Conservation (phyloP, 805 yeast species). For the Lachancea cidri region DNA sequence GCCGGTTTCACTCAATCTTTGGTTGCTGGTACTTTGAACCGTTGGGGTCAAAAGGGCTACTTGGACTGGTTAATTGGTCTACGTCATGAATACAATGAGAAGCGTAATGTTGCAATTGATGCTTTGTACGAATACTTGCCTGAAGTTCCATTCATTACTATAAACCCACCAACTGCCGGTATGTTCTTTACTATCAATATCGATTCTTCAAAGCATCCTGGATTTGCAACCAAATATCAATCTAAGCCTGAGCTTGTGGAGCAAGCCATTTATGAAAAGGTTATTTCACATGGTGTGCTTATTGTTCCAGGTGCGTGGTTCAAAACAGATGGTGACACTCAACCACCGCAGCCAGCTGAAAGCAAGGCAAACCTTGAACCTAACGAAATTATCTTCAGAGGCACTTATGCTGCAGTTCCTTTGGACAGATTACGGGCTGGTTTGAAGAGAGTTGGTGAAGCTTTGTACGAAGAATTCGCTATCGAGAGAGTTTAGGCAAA, state of each 20-base stretch:
- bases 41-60: constrained; percentile 91
- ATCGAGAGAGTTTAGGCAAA: constrained; percentile 9
- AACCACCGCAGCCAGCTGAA: constrained; percentile 51
- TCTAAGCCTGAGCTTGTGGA: constrained; percentile 63
- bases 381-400: constrained; percentile 66
- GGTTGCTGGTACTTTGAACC: constrained; percentile 62
- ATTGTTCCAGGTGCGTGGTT: constrained; percentile 87
- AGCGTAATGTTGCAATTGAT: constrained; percentile 84
- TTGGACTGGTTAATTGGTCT: constrained; percentile 84
- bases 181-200: constrained; percentile 76
- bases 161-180: constrained; percentile 71
- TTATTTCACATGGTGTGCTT: constrained; percentile 55
- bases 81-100: constrained; percentile 76
- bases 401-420: constrained; percentile 83
- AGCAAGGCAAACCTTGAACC: constrained; percentile 39
- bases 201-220: constrained; percentile 79
- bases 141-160: constrained; percentile 27
- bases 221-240: constrained; percentile 50
- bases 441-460: constrained; percentile 61
- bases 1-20: constrained; percentile 76
- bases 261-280: constrained; percentile 54
- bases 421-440: constrained; percentile 57
- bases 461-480: constrained; percentile 50
- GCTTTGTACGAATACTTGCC: constrained; percentile 55
- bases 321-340: constrained; percentile 49